Evolutionary conservation across 306 rosid genomes (phyloP).

Genomic region (Cajanus cajan): DNA sequence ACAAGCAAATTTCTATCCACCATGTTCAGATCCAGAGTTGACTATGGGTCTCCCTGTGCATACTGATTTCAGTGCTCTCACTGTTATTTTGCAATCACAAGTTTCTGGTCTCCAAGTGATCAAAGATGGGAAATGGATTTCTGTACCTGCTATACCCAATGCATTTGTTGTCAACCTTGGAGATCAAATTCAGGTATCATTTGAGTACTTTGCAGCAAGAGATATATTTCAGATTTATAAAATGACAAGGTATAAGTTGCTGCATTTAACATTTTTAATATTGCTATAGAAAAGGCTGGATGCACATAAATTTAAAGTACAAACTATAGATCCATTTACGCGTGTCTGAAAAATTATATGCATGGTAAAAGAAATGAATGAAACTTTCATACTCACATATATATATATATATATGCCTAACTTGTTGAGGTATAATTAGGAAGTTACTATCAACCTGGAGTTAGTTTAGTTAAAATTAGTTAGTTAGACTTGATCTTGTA

Average conservation of each 20-base stretch:
- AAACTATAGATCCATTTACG: no score
- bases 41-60: slow-evolving; percentile 29
- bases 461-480: background rate
- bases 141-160: slow-evolving; percentile 37
- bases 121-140: slow-evolving; percentile 52
- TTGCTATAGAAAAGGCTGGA: background rate
- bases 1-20: slow-evolving; percentile 43
- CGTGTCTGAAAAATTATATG: no score
- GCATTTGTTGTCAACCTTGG: slow-evolving; percentile 53
- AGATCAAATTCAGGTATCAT: slow-evolving; percentile 54
- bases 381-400: no score
- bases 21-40: slow-evolving; percentile 21
- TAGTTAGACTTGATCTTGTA: background rate
- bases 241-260: background rate
- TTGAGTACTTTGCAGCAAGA: background rate
- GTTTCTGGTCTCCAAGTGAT: slow-evolving; percentile 52
- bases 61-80: slow-evolving; percentile 42
- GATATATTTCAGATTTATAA: background rate
- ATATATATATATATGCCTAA: no score
- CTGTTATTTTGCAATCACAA: slow-evolving; percentile 37
- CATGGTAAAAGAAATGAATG: no score
- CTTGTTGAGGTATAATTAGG: no score
- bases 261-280: background rate
- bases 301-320: background rate
- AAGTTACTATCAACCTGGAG: background rate